A percentile compares a stretch with the other conserved stretches of the same genome.
Evolutionary conservation across 169 alveolate species (phyloP).

Genomic region (Cryptosporidium sp.): DNA sequence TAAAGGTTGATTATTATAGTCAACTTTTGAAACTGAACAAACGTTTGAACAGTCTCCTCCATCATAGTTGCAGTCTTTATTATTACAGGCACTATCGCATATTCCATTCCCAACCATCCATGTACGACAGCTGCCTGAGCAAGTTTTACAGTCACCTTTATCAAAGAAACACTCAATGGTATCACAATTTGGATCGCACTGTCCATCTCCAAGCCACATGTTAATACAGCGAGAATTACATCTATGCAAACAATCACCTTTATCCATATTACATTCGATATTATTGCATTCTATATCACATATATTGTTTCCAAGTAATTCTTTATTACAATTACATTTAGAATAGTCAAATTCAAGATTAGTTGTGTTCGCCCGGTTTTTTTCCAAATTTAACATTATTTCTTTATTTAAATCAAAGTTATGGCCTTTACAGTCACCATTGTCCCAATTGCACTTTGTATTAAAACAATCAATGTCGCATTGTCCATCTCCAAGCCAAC

Average conservation of each 20-base stretch:
- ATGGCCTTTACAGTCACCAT: constrained; percentile 77
- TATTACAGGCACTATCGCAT: constrained; percentile 80
- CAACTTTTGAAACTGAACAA: constrained; percentile 79
- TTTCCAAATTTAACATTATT: constrained; percentile 1
- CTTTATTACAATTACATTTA: constrained; percentile 61
- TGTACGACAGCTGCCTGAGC: constrained; percentile 77
- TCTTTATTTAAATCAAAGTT: constrained; percentile 2
- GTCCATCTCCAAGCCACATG: constrained; percentile 82
- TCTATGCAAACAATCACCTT: constrained; percentile 75
- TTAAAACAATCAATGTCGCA: constrained; percentile 81
- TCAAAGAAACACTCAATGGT: constrained; percentile 79
- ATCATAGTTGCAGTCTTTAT: constrained; percentile 76
- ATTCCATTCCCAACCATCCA: constrained; percentile 83
- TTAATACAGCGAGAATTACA: constrained; percentile 77
- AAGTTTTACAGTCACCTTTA: constrained; percentile 79
- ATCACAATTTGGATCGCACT: constrained; percentile 82
- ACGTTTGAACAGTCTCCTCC: constrained; percentile 81
- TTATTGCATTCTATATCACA: constrained; percentile 73
- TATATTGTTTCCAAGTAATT: constrained; percentile 53
- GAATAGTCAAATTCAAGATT: constrained; percentile 54
- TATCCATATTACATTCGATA: constrained; percentile 74
- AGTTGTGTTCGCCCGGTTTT: not conserved
- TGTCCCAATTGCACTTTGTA: constrained; percentile 82
- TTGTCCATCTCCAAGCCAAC: constrained; percentile 83
- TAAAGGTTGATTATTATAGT: constrained; percentile 77